A percentile compares a stretch with the other conserved stretches of the same genome.
These are phyloP conservation scores for Raphanus sativus DNA, from an alignment of 345 rosid genomes.

Conservation along the genomic window DNA sequence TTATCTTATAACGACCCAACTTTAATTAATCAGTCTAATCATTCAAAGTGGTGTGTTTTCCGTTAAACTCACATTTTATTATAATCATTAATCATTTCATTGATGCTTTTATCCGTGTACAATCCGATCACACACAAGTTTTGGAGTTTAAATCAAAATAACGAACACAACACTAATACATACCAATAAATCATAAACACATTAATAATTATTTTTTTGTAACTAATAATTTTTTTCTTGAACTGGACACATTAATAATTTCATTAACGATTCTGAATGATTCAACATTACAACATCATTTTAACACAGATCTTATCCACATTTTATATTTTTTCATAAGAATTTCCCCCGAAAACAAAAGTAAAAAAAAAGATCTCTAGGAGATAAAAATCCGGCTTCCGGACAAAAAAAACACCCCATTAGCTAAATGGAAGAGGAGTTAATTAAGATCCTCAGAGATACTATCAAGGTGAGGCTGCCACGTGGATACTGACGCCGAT, in stretches of 20 bases:
- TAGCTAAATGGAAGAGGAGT: constrained; percentile 14
- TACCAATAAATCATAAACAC: neutral
- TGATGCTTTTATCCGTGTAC: neutral
- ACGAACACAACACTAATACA: neutral
- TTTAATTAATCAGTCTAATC: constrained; percentile 24
- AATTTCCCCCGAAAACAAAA: neutral
- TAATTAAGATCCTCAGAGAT: constrained; percentile 63
- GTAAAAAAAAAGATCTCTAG: neutral
- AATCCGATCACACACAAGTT: neutral
- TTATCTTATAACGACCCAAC: constrained; percentile 24
- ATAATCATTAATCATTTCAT: constrained; percentile 4
- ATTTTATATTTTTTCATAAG: neutral
- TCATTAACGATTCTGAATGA: constrained; percentile 13
- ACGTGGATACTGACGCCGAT: constrained; percentile 48
- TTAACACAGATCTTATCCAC: constrained; percentile 31
- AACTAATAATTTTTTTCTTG: too few relatives aligned
- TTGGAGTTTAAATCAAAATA: neutral
- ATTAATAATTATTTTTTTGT: too few relatives aligned
- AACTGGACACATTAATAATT: constrained; percentile 1
- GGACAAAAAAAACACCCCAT: constrained; percentile 36
- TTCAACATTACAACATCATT: constrained; percentile 15
- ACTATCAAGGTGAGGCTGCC: constrained; percentile 84
- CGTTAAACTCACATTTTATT: constrained; percentile 13
- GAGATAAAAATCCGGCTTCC: constrained; percentile 38
- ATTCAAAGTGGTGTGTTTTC: constrained; percentile 19